Evolutionary conservation across 2,329 filamentous ascomycete species (phyloP).

Genomic region (Ceratocystiopsis brevicomis): DNA sequence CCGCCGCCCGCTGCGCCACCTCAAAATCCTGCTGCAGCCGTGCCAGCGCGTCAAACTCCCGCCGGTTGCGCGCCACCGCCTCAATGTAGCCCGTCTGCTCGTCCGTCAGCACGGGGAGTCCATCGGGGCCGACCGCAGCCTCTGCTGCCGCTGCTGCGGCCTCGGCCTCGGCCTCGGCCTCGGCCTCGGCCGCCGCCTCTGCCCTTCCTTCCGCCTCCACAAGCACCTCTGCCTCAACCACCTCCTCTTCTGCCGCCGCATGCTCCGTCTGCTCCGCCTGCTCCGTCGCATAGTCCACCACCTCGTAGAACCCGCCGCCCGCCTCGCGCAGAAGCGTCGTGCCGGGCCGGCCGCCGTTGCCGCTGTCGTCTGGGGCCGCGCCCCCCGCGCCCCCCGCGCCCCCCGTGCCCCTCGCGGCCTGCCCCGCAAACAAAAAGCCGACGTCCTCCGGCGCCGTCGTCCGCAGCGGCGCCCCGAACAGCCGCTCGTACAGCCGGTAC

Average conservation of each 20-base stretch:
- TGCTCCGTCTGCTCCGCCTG: not conserved
- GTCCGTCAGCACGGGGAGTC: conserved; percentile 14
- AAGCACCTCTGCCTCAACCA: conserved; percentile 19
- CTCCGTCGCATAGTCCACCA: conserved; percentile 29
- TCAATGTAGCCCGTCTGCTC: conserved; percentile 25
- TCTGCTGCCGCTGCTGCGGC: too few species aligned
- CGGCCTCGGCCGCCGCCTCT: not conserved
- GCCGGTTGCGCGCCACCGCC: conserved; percentile 31
- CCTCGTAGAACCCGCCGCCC: conserved; percentile 39
- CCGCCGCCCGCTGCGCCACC: conserved; percentile 16
- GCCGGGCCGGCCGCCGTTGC: too few species aligned
- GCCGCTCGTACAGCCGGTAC: conserved; percentile 53
- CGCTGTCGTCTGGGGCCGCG: too few species aligned
- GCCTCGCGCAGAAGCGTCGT: conserved; percentile 30
- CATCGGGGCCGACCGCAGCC: conserved; percentile 10
- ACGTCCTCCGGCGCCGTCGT: conserved; percentile 41
- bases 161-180: too few species aligned
- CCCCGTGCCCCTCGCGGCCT: too few species aligned
- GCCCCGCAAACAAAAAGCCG: conserved; percentile 16
- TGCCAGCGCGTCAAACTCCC: conserved; percentile 34
- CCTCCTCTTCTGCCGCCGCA: not conserved
- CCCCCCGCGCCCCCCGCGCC: too few species aligned
- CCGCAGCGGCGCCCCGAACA: conserved; percentile 61
- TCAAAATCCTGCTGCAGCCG: conserved; percentile 40
- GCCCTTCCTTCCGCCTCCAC: conserved; percentile 16